Evolutionary conservation across 257 asterid genomes (phyloP), one percentile per base, ranked within the genome.

Genomic region (Solanum chilense): DNA sequence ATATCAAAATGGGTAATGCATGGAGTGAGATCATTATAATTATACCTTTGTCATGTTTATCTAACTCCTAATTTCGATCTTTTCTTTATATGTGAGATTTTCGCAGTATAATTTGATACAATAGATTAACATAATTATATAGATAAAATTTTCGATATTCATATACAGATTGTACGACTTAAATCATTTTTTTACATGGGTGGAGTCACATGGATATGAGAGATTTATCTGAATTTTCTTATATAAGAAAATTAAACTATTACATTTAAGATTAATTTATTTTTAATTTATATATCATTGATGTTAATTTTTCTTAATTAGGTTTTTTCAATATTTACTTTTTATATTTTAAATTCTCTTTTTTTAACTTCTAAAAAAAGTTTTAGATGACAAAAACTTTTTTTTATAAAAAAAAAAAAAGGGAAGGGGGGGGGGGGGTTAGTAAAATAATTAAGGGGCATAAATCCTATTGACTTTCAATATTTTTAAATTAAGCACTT

Each of bases 391-490:
- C n/a, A n/a, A n/a, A n/a, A n/a, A n/a, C n/a, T n/a, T n/a, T n/a
- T n/a, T n/a, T n/a, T n/a, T n/a, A n/a, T n/a, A n/a, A n/a, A n/a
- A n/a, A n/a, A n/a, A 35, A 3, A 33, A 37, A 37, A 35, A 5
- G 0, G 1, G 1, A 20, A 0, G 21, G 3, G 14, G 75, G 33
- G 5, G 8, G 5, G 29, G 68, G 42, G 21, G 13, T 23, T 5
- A 49, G 2, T 49, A 52, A 56, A 56, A 56, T 74, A 86, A 71
- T 25, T 23, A 80, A 69, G 93, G 97, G 93, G 95, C 96, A 95
- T 7, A 15, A 92, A 95, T 93, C 80, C 87, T 15, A 21, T 94
- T 93, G 98, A 95, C 98, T 91, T 66, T 93, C 21, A 77, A 85
- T 71, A 25, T 44, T 37, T 89, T 75, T 80, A 66, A 75, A 31